Percentiles rank a stretch among this genome's conserved stretches.
Conservation (phyloP, 192 early-diverging fungal genomes). For the Coemansia sp. region DNA sequence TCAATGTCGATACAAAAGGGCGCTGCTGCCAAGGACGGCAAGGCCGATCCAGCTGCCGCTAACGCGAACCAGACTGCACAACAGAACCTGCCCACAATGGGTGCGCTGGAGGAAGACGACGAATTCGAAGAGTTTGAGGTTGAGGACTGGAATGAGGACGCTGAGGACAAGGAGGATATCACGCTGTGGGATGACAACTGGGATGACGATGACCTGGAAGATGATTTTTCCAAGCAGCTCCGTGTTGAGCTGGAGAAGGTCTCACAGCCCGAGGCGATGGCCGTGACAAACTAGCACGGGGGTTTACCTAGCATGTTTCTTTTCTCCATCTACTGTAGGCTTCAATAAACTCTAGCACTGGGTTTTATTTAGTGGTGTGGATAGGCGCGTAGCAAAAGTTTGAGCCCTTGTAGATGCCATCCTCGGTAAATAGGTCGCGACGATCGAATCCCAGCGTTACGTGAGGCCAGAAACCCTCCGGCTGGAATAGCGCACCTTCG, state of each 20-base stretch:
- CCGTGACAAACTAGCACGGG: conserved; percentile 32
- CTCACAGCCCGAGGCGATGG: conserved; percentile 36
- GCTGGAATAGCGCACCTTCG: conserved; percentile 66
- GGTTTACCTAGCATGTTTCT: not conserved
- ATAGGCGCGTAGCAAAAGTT: conserved; percentile 66
- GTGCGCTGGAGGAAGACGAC: conserved; percentile 85
- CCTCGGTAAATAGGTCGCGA: conserved; percentile 64
- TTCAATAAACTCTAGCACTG: not conserved
- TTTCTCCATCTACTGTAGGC: not conserved
- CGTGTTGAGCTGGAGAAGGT: conserved; percentile 45
- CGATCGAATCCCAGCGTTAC: conserved; percentile 65
- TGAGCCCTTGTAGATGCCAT: conserved; percentile 68
- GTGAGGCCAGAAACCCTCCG: conserved; percentile 65
- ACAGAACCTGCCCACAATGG: conserved; percentile 55
- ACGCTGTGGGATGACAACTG: conserved; percentile 84
- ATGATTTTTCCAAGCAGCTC: conserved; percentile 90
- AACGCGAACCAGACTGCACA: conserved; percentile 7
- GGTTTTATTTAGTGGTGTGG: not conserved
- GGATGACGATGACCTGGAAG: conserved; percentile 88
- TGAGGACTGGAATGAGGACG: conserved; percentile 83
- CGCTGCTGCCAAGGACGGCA: conserved; percentile 3
- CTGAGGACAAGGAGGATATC: conserved; percentile 67
- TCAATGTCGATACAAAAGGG: conserved; percentile 26
- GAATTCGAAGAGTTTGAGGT: conserved; percentile 91
- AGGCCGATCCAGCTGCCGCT: conserved; percentile 8